Base-by-base conservation (phyloP, 441 rosid species). In the Erodium moschatum region DNA sequence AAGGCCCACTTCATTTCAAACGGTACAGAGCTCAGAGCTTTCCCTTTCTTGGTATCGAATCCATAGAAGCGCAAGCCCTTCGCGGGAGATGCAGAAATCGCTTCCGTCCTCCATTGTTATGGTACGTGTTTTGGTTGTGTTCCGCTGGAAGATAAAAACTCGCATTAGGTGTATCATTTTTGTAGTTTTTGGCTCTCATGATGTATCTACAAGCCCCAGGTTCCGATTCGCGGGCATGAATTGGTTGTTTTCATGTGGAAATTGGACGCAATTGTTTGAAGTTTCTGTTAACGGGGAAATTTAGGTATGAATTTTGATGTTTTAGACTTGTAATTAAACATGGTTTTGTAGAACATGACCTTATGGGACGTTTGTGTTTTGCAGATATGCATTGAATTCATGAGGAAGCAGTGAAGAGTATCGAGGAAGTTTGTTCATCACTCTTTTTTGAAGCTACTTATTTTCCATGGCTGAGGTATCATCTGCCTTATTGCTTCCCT, bases 301-400 rank as follows among this genome's bases (percentile, higher is more conserved):
- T n/a, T n/a, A n/a, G n/a, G n/a, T n/a, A n/a, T n/a, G n/a, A 6
- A 54, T 54, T 54, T 54, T 54, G 58, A 50, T 50, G 58, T 13
- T 54, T 20, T 54, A 6, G 21, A 54, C 21, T 16, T n/a, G 24
- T 54, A n/a, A 2, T 24, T 24, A 24, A 24, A 24, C 29, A 24
- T 24, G 29, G 29, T 54, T 54, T 16, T 54, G 61, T 54, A 5
- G 20, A 54, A 54, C 18, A 18, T 0, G 18, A 16, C 5, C 61
- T 54, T 18, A 54, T 54, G 54, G 61, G 61, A 54, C 61, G 5
- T 15, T 20, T 15, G 20, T 54, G 61, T 16, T 54, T 18, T 16
- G 10, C 18, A 54, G 61, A 54, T 18, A 54, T 18, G 9, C 8
- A 40, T 7, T 40, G 46, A 40, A 40, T 54, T 54, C 21, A 18